Evolutionary conservation across 2,329 filamentous ascomycete genomes (phyloP).

Genomic region (Gaeumannomyces tritici): DNA sequence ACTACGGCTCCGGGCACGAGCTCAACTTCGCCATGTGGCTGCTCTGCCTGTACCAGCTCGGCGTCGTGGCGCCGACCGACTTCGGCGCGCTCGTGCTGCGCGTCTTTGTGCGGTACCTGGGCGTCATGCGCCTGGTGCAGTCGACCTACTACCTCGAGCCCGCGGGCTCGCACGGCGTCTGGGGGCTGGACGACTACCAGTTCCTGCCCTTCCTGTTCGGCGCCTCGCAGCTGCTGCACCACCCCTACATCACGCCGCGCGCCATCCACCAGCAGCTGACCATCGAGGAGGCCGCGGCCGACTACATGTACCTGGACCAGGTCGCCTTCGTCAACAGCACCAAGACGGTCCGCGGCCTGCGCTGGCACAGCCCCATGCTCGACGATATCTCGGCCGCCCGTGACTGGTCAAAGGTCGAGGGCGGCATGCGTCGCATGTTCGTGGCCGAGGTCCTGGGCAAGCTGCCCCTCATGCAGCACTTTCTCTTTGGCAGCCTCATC

Average conservation of each 20-base stretch:
- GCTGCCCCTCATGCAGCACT: slow-evolving; percentile 97
- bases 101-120: slow-evolving; percentile 75
- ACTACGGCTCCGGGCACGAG: slow-evolving; percentile 96
- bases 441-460: slow-evolving; percentile 86
- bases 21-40: slow-evolving; percentile 96
- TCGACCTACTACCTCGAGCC: slow-evolving; percentile 94
- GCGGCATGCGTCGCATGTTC: slow-evolving; percentile 96
- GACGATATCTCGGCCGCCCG: slow-evolving; percentile 92
- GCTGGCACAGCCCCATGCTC: slow-evolving; percentile 97
- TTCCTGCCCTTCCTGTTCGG: slow-evolving; percentile 95
- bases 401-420: slow-evolving; percentile 86
- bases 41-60: slow-evolving; percentile 80
- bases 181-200: slow-evolving; percentile 96
- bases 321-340: slow-evolving; percentile 91
- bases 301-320: slow-evolving; percentile 88
- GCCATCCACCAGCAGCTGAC: slow-evolving; percentile 82
- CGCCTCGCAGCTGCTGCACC: slow-evolving; percentile 77
- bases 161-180: slow-evolving; percentile 92
- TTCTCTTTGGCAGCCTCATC: slow-evolving; percentile 81
- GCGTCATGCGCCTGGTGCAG: slow-evolving; percentile 80
- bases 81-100: slow-evolving; percentile 67
- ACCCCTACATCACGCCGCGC: slow-evolving; percentile 68
- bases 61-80: slow-evolving; percentile 50
- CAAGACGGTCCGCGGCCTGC: slow-evolving; percentile 86
- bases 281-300: slow-evolving; percentile 73